Conservation (phyloP, 169 alveolate genomes). For the Plasmodium vivax region DNA sequence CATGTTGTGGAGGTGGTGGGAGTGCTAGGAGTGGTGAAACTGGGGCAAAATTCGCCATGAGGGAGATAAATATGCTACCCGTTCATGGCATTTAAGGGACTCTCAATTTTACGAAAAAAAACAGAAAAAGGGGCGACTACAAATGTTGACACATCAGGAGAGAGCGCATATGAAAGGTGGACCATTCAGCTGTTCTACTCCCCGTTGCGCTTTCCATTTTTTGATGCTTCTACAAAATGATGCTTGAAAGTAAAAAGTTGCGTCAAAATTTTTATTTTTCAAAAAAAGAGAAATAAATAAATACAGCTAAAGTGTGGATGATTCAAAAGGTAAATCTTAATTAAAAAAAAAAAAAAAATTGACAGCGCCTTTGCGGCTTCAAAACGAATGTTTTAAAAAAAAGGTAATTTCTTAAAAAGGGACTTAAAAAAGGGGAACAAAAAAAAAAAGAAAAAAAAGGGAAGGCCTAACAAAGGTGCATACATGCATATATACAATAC, state of each 20-base stretch:
- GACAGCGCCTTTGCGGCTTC: neutral
- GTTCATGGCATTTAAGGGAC: neutral
- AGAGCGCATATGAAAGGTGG: neutral
- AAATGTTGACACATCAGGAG: neutral
- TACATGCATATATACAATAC: too few species aligned
- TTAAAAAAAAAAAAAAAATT: neutral
- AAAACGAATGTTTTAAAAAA: neutral
- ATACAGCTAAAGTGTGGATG: neutral
- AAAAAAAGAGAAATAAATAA: neutral
- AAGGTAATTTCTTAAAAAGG: neutral
- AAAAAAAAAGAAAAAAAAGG: neutral
- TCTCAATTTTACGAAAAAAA: neutral
- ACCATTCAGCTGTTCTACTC: neutral
- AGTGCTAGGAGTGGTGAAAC: too few species aligned
- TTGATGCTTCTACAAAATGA: neutral
- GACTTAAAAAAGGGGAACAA: neutral
- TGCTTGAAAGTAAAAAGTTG: neutral
- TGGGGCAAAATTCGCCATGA: neutral
- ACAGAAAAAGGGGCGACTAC: neutral
- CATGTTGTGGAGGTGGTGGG: neutral
- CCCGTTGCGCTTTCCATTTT: neutral
- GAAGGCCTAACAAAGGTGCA: neutral
- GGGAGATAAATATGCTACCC: neutral
- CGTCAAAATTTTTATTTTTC: neutral
- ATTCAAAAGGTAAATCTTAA: neutral